Conservation (phyloP, 2,329 filamentous ascomycete species). For the Phialemoniopsis sp. region DNA sequence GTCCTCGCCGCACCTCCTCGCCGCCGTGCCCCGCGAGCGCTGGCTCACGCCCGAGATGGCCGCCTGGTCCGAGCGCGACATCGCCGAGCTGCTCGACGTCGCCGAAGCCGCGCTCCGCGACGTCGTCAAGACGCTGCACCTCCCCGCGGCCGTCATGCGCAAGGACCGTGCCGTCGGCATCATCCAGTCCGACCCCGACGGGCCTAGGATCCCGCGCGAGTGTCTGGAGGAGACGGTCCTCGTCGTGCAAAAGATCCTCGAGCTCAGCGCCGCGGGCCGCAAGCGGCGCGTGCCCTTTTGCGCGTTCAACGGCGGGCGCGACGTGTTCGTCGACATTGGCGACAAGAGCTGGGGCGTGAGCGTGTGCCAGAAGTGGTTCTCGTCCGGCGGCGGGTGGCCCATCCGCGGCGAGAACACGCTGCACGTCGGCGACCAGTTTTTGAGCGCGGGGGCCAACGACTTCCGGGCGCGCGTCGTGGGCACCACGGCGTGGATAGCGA, state of each 20-base stretch:
- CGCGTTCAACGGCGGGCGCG: constrained; percentile 95
- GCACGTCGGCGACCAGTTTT: constrained; percentile 95
- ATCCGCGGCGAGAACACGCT: constrained; percentile 76
- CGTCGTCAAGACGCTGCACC: constrained; percentile 72
- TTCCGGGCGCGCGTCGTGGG: constrained; percentile 91
- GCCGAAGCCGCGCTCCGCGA: constrained; percentile 81
- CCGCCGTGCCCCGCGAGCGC: constrained; percentile 58
- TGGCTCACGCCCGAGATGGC: constrained; percentile 81
- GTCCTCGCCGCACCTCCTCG: constrained; percentile 60
- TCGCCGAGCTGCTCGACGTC: constrained; percentile 77
- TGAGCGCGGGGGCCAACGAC: constrained; percentile 93
- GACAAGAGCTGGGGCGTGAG: constrained; percentile 96
- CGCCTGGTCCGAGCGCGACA: constrained; percentile 71
- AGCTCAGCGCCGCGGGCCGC: constrained; percentile 68
- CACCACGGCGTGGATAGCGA: constrained; percentile 96
- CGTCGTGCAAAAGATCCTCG: constrained; percentile 87
- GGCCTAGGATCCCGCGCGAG: constrained; percentile 70
- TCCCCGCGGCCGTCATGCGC: constrained; percentile 76
- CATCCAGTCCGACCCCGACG: constrained; percentile 39
- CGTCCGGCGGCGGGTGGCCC: constrained; percentile 42
- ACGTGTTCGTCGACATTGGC: constrained; percentile 97
- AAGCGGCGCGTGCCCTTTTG: constrained; percentile 71
- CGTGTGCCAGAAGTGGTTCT: constrained; percentile 86
- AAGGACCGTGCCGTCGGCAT: constrained; percentile 87
- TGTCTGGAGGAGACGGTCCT: constrained; percentile 93